A percentile compares a stretch with the other conserved stretches of the same genome.
These are phyloP conservation scores for Sordariomycetes sp. DNA, from an alignment of 2,329 filamentous ascomycete genomes.

Conservation along the genomic window DNA sequence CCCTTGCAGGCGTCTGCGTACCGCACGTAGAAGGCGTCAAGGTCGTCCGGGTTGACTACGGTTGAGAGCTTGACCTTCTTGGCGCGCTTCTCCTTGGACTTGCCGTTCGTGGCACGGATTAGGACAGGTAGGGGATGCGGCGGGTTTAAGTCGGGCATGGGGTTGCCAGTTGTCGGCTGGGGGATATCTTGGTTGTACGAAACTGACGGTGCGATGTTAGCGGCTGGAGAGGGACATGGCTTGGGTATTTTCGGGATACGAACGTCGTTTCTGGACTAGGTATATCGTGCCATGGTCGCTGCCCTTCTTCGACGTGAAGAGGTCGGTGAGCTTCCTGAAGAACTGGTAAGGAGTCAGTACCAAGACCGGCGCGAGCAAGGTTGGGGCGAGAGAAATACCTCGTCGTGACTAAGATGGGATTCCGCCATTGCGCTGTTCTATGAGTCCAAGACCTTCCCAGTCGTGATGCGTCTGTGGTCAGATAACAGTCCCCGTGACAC, in stretches of 20 bases:
- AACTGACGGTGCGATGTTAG: conserved; percentile 18
- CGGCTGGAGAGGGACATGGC: not conserved
- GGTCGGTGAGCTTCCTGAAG: conserved; percentile 20
- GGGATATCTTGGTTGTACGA: conserved; percentile 28
- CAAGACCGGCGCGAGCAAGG: not conserved
- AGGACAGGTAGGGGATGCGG: conserved; percentile 56
- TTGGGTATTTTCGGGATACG: conserved; percentile 11
- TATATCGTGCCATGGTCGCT: conserved; percentile 62
- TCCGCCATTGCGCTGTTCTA: not conserved
- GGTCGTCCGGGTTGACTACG: conserved; percentile 58
- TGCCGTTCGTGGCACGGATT: conserved; percentile 75
- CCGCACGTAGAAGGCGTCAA: conserved; percentile 68
- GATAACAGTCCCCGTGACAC: not conserved
- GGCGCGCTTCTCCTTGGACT: conserved; percentile 40
- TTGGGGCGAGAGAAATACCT: not conserved
- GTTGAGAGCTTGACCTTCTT: conserved; percentile 68
- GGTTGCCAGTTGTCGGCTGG: conserved; percentile 28
- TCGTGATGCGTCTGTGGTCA: not conserved
- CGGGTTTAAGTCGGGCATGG: conserved; percentile 46
- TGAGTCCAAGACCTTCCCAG: not conserved
- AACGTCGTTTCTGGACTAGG: conserved; percentile 66
- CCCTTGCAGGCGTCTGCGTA: conserved; percentile 88
- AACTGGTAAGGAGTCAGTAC: conserved; percentile 15
- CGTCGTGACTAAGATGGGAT: not conserved
- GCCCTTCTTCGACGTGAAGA: conserved; percentile 54